Conservation (phyloP, 192 early-diverging fungal genomes). For the Spizellomyces sp. region DNA sequence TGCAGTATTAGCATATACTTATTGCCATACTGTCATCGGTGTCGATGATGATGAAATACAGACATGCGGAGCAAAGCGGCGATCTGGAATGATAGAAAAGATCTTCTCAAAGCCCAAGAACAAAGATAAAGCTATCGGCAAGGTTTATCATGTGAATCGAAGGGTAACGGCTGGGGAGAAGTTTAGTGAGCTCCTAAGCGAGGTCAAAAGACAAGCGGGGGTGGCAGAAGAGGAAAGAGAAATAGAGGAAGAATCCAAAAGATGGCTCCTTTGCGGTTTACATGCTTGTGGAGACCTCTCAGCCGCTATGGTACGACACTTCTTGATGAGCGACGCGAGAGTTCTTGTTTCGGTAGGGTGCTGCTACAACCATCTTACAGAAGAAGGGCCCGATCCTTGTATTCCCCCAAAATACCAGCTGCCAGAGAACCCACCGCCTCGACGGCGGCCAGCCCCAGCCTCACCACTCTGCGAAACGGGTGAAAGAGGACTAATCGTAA, state of each 20-base stretch:
- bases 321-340: constrained; percentile 47
- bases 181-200: constrained; percentile 30
- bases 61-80: constrained; percentile 72
- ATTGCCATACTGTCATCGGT: constrained; percentile 65
- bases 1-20: constrained; percentile 64
- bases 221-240: neutral
- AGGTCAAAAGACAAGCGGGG: constrained; percentile 16
- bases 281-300: constrained; percentile 87
- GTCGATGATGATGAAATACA: constrained; percentile 71
- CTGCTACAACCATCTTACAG: constrained; percentile 84
- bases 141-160: constrained; percentile 39
- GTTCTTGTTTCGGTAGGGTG: constrained; percentile 73
- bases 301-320: constrained; percentile 65
- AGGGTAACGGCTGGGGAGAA: constrained; percentile 32
- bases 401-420: too few relatives aligned
- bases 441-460: constrained; percentile 2
- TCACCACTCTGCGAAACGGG: neutral
- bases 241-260: neutral
- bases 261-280: constrained; percentile 77
- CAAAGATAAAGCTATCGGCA: neutral
- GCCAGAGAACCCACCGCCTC: neutral
- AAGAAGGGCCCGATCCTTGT: constrained; percentile 34
- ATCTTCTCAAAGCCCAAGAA: constrained; percentile 22
- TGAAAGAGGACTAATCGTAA: neutral
- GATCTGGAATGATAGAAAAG: constrained; percentile 56